Evolutionary conservation across 2,329 filamentous ascomycete species (phyloP).

Genomic region (Talaromyces sp.): DNA sequence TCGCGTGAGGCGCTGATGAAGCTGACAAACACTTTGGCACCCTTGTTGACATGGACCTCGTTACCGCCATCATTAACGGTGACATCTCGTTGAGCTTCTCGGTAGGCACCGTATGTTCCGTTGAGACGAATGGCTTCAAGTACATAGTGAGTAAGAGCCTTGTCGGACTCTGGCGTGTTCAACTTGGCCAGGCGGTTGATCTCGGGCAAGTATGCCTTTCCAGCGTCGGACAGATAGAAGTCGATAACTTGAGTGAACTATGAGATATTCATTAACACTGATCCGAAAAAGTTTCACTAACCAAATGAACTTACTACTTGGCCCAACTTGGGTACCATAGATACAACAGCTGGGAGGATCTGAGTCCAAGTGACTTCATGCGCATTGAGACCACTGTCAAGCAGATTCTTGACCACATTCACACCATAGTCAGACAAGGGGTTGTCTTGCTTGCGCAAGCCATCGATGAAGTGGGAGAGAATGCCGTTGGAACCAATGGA

Average conservation of each 20-base stretch:
- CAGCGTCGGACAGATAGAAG: slow-evolving; percentile 63
- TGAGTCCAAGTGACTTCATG: slow-evolving; percentile 69
- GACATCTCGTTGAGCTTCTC: slow-evolving; percentile 50
- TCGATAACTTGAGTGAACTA: slow-evolving; percentile 70
- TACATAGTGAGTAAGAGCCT: slow-evolving; percentile 64
- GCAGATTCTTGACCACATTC: slow-evolving; percentile 61
- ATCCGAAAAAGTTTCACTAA: too few species aligned
- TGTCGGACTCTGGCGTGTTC: slow-evolving; percentile 57
- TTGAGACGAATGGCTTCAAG: slow-evolving; percentile 70
- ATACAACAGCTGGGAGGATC: slow-evolving; percentile 63
- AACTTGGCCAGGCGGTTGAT: slow-evolving; percentile 59
- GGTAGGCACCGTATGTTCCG: slow-evolving; percentile 60
- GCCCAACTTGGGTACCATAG: slow-evolving; percentile 68
- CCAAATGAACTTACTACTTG: slow-evolving; percentile 53
- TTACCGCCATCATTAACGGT: slow-evolving; percentile 52
- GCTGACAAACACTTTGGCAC: slow-evolving; percentile 62
- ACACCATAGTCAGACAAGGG: slow-evolving; percentile 62
- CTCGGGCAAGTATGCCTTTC: slow-evolving; percentile 55
- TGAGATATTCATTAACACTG: background rate
- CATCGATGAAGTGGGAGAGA: slow-evolving; percentile 52
- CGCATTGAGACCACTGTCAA: slow-evolving; percentile 60
- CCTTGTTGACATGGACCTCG: slow-evolving; percentile 51
- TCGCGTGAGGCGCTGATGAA: slow-evolving; percentile 60
- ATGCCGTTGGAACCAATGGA: slow-evolving; percentile 54
- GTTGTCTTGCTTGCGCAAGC: slow-evolving; percentile 51